phyloP scores from a whole-genome alignment of 331 rosid genomes.

The Prunus yedoensis region DNA sequence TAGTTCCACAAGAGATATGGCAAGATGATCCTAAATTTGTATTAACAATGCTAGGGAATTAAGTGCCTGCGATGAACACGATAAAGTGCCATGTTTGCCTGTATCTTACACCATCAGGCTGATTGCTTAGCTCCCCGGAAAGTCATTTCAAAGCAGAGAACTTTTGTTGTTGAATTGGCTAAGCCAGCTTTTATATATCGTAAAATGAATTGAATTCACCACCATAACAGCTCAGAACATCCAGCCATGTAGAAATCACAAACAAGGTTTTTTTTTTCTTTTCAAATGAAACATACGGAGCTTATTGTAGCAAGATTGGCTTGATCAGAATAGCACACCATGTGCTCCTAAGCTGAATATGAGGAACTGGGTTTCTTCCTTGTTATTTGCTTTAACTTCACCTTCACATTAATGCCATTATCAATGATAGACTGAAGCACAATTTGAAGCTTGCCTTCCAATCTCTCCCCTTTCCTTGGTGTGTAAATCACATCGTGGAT shows the following conservation, averaged over 20 bases:
- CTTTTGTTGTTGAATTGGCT: neutral
- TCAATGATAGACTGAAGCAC: slow-evolving; percentile 49
- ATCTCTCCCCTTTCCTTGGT: slow-evolving; percentile 71
- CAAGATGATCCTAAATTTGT: too few species aligned
- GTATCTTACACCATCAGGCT: neutral
- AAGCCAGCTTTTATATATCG: neutral
- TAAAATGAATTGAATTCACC: neutral
- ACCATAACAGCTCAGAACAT: neutral
- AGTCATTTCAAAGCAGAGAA: neutral
- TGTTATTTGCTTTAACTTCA: slow-evolving; percentile 46
- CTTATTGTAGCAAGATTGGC: neutral
- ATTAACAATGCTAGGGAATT: neutral
- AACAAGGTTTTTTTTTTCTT: neutral
- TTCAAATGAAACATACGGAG: neutral
- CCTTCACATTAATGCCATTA: slow-evolving; percentile 44
- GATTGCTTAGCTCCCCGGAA: neutral
- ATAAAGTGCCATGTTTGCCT: neutral
- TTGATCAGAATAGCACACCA: neutral
- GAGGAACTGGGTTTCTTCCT: slow-evolving; percentile 20
- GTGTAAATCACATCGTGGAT: slow-evolving; percentile 52
- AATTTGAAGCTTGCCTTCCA: slow-evolving; percentile 49
- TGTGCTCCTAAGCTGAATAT: neutral
- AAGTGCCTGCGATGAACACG: neutral
- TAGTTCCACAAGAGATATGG: neutral
- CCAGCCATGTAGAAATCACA: neutral